Conservation (phyloP, 2,329 filamentous ascomycete genomes). For the Cladorrhinum sp. region DNA sequence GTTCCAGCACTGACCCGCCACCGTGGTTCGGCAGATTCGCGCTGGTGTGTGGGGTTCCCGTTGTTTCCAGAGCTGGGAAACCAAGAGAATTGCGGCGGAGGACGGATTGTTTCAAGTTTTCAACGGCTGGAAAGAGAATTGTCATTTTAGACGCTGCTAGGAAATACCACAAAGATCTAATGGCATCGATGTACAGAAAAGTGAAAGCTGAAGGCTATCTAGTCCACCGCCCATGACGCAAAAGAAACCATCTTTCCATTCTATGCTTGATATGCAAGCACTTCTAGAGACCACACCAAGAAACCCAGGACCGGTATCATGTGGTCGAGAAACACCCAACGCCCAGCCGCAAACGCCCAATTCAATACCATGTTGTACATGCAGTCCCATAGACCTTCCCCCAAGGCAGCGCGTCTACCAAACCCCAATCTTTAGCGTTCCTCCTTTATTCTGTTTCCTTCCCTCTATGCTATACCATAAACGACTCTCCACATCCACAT, state of each 20-base stretch:
- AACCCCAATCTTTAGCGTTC: not conserved
- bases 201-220: too few species aligned
- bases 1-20: conserved; percentile 12
- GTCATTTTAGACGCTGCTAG: too few species aligned
- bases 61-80: not conserved
- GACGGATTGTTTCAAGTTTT: not conserved
- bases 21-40: conserved; percentile 16
- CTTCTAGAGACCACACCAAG: not conserved
- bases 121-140: not conserved
- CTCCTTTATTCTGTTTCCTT: not conserved
- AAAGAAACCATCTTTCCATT: too few species aligned
- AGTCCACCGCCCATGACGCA: too few species aligned
- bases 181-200: too few species aligned
- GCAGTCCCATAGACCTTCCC: not conserved
- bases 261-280: too few species aligned
- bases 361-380: not conserved
- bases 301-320: not conserved
- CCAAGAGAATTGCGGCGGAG: too few species aligned
- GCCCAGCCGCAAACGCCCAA: conserved; percentile 4
- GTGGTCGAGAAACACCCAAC: not conserved
- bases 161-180: too few species aligned
- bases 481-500: conserved; percentile 95
- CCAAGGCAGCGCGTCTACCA: not conserved
- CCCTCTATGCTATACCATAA: conserved; percentile 65
- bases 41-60: conserved; percentile 1